Conservation (phyloP, 2,329 filamentous ascomycete genomes). For the Colletotrichum sojae region DNA sequence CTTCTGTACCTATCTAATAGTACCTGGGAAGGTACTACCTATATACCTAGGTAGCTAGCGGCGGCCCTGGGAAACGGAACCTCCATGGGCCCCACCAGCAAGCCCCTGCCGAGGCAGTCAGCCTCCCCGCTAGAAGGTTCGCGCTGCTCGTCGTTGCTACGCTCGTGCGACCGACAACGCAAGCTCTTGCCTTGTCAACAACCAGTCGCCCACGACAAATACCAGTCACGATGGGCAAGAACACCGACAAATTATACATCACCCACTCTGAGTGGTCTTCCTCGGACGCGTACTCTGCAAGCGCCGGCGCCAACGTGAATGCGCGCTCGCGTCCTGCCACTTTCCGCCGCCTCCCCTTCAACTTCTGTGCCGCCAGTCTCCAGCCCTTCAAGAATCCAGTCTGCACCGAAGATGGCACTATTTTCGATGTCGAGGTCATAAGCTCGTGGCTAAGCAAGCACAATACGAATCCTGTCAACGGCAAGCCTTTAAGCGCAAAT, state of each 20-base stretch:
- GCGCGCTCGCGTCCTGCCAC: slow-evolving; percentile 70
- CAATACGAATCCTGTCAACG: slow-evolving; percentile 91
- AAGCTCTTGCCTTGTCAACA: no score
- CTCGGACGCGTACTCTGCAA: slow-evolving; percentile 88
- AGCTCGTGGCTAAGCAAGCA: slow-evolving; percentile 95
- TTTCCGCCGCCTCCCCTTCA: slow-evolving; percentile 95
- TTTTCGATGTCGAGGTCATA: slow-evolving; percentile 97
- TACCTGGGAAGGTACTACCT: not conserved
- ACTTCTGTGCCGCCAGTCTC: slow-evolving; percentile 96
- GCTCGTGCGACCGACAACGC: no score
- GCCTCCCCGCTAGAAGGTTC: not conserved
- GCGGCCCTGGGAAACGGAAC: not conserved
- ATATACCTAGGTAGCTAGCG: not conserved
- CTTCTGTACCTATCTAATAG: not conserved
- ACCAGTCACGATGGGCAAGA: slow-evolving; percentile 58
- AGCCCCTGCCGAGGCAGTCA: slow-evolving; percentile 18
- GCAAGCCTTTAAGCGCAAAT: slow-evolving; percentile 80
- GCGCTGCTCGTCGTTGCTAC: no score
- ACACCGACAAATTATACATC: slow-evolving; percentile 73
- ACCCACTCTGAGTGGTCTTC: slow-evolving; percentile 99
- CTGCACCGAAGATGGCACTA: slow-evolving; percentile 87
- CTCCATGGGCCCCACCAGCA: not conserved
- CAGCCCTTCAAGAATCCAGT: slow-evolving; percentile 97
- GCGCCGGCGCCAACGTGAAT: slow-evolving; percentile 75
- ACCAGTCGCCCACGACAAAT: no score